Percentiles rank a stretch among this genome's conserved stretches.
Conservation (phyloP, 2,329 filamentous ascomycete species). For the Rasamsonia emersonii region DNA sequence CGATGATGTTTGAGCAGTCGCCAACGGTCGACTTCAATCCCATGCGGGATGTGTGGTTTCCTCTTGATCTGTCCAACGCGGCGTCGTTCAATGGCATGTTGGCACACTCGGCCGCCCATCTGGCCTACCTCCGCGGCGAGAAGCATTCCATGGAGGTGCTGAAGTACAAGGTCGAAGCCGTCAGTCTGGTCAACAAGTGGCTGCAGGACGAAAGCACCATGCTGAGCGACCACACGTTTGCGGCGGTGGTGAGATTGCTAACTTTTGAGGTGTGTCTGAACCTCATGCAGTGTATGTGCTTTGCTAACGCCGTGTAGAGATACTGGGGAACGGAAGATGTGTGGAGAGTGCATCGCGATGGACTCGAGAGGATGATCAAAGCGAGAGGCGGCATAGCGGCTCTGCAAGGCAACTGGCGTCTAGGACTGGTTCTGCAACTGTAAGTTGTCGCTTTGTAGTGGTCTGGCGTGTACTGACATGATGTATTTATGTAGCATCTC, state of each 20-base stretch:
- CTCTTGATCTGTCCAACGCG: constrained; percentile 8
- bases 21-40: constrained; percentile 5
- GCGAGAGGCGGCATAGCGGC: constrained; percentile 3
- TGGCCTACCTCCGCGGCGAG: constrained; percentile 5
- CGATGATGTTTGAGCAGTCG: constrained; percentile 7
- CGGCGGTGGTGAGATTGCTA: constrained; percentile 7
- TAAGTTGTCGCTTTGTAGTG: not conserved
- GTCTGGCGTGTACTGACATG: too few species aligned
- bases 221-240: constrained; percentile 7
- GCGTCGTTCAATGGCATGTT: constrained; percentile 9
- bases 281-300: not conserved
- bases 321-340: constrained; percentile 6
- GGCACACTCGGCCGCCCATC: constrained; percentile 7
- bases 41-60: constrained; percentile 9
- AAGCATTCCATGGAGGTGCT: constrained; percentile 5
- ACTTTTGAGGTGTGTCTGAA: constrained; percentile 5
- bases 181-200: constrained; percentile 7
- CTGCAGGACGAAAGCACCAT: constrained; percentile 5
- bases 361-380: constrained; percentile 6
- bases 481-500: too few species aligned
- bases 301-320: constrained; percentile 3
- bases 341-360: constrained; percentile 6
- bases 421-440: constrained; percentile 6
- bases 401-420: constrained; percentile 5
- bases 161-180: constrained; percentile 7